Percentiles rank a stretch among this genome's conserved stretches.
These are phyloP conservation scores for Neocucurbitaria cava DNA, from an alignment of 2,329 filamentous ascomycete species.

Conservation along the genomic window DNA sequence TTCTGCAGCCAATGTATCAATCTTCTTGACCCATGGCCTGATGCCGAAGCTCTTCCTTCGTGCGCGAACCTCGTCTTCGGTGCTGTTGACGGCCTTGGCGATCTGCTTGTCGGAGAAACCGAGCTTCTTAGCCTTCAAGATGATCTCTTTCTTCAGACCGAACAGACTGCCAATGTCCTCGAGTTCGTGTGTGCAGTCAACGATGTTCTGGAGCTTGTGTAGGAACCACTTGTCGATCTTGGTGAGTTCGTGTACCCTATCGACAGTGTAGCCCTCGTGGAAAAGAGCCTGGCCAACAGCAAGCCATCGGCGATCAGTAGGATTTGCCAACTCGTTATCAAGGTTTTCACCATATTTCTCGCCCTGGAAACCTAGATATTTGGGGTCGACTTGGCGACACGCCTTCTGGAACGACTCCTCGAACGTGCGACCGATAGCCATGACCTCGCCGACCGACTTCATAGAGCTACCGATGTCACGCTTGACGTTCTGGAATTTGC, in stretches of 20 bases:
- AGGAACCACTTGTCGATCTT: conserved; percentile 99
- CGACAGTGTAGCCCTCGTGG: conserved; percentile 93
- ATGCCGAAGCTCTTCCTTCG: conserved; percentile 86
- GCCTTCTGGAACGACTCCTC: conserved; percentile 99
- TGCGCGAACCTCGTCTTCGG: conserved; percentile 88
- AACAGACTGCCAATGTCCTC: conserved; percentile 83
- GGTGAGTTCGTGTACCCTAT: conserved; percentile 88
- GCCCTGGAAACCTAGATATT: conserved; percentile 91
- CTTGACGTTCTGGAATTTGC: conserved; percentile 99
- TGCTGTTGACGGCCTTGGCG: conserved; percentile 80
- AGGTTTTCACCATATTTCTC: conserved; percentile 88
- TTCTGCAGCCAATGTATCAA: conserved; percentile 95
- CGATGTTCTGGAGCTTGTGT: conserved; percentile 97
- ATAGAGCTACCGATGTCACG: conserved; percentile 96
- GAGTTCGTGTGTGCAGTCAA: conserved; percentile 85
- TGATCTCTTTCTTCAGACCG: conserved; percentile 84
- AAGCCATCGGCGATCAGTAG: conserved; percentile 95
- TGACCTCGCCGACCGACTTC: conserved; percentile 99
- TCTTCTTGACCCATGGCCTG: conserved; percentile 96
- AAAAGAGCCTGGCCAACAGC: conserved; percentile 98
- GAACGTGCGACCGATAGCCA: conserved; percentile 98
- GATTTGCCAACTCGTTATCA: conserved; percentile 87
- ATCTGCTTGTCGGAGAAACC: conserved; percentile 98
- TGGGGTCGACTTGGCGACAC: conserved; percentile 93
- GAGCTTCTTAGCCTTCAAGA: conserved; percentile 93